Base-by-base conservation (phyloP, 495 filamentous ascomycete species). In the Neurospora pannonica region DNA sequence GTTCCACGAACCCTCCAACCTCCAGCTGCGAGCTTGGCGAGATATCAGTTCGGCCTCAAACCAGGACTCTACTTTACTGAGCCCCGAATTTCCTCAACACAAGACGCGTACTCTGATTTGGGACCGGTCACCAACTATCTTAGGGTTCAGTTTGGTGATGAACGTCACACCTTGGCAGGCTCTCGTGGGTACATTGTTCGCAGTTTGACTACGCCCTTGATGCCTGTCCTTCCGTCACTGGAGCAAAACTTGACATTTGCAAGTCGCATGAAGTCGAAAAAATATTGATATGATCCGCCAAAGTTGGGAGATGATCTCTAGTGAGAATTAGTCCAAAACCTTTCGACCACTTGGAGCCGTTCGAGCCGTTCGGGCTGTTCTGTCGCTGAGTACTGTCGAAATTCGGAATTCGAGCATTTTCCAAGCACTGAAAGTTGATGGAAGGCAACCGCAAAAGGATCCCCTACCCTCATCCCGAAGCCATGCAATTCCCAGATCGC, bases 381-480 rank as follows among this genome's bases (percentile, higher is more conserved):
- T 34, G 24, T 34, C 48, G 4, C 21, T 2, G 21, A 48, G 43
- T 48, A 9, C 43, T n/a, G n/a, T n/a, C n/a, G n/a, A n/a, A n/a
- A n/a, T n/a, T n/a, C 19, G 11, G 43, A 48, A 11, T 4, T 28
- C 48, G 6, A 24, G 48, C 48, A 60, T 15, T 21, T 11, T 11
- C 21, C 6, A 54, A 54, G 2, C 11, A 54, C 5, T 21, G 0
- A 24, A 54, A 1, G 21, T 28, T 8, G 54, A 7, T 62, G 3
- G 15, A 62, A 62, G 28, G 15, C 54, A 62, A 17, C 15, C 24
- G 15, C 24, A 19, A 34, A 34, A 28, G 8, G 54, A 62, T 34
- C 15, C 2, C 0, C 9, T 8, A 19, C 4, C 24, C 0, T 19
- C 28, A 7, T 9, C 15, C 54, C 15, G 0, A 9, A 9, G 2